Evolutionary conservation across 345 rosid genomes (phyloP).

Genomic region (Eucalyptus cladocalyx): DNA sequence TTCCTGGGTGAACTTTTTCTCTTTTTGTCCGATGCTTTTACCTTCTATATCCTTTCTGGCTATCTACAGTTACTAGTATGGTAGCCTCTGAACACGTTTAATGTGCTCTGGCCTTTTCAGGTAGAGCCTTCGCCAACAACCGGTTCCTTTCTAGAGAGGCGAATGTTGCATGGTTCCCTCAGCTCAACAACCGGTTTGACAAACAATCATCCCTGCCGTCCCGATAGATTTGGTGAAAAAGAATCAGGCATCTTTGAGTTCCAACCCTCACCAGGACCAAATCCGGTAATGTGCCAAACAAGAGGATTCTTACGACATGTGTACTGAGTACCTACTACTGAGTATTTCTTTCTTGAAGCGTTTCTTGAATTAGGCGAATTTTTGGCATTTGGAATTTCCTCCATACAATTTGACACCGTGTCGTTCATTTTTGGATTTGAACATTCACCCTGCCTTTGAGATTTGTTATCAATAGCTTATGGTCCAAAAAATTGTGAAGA

Average conservation of each 20-base stretch:
- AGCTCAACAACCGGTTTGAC: slow-evolving; percentile 24
- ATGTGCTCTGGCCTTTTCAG: slow-evolving; percentile 27
- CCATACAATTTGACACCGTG: neutral
- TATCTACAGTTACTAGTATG: neutral
- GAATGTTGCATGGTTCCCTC: slow-evolving; percentile 16
- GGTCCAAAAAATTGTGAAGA: neutral
- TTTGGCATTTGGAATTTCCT: neutral
- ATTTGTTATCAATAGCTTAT: neutral
- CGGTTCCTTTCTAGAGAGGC: slow-evolving; percentile 73
- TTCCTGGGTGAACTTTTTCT: neutral
- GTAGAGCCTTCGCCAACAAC: slow-evolving; percentile 96
- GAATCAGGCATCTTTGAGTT: slow-evolving; percentile 59
- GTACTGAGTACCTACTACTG: neutral
- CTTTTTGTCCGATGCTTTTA: neutral
- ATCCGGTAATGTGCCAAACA: slow-evolving; percentile 41
- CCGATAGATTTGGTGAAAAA: slow-evolving; percentile 23
- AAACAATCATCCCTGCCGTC: slow-evolving; percentile 19
- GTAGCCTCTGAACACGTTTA: neutral
- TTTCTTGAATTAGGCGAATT: neutral
- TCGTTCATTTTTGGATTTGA: neutral
- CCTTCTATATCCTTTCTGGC: neutral
- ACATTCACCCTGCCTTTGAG: neutral
- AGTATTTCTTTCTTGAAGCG: neutral
- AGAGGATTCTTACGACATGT: neutral
- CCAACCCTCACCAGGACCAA: slow-evolving; percentile 53